Conservation (phyloP, 257 asterid species). For the Plantago elongata region DNA sequence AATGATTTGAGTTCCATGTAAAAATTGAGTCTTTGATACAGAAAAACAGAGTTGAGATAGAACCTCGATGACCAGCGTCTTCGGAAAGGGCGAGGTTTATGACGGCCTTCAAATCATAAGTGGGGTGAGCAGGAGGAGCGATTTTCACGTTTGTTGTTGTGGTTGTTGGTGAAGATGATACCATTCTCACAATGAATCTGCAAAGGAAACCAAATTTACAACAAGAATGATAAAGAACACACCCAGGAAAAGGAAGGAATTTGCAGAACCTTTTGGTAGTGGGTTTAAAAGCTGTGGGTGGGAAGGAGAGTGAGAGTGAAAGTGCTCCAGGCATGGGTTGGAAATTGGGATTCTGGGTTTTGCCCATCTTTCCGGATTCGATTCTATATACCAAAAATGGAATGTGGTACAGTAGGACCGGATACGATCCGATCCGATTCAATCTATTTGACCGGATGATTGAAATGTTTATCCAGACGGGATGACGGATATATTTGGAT, state of each 20-base stretch:
- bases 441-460: too few relatives aligned
- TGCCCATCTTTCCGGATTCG: too few relatives aligned
- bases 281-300: slow-evolving; percentile 26
- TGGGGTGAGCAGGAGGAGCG: slow-evolving; percentile 81
- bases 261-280: slow-evolving; percentile 25
- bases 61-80: slow-evolving; percentile 92
- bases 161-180: slow-evolving; percentile 26
- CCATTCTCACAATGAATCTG: slow-evolving; percentile 70
- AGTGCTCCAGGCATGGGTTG: slow-evolving; percentile 36
- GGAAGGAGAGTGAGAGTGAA: slow-evolving; percentile 24
- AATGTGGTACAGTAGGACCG: too few relatives aligned
- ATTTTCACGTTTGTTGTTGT: slow-evolving; percentile 34
- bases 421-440: too few relatives aligned
- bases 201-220: slow-evolving; percentile 17
- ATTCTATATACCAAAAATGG: too few relatives aligned
- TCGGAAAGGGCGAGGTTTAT: slow-evolving; percentile 86
- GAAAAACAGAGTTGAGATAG: slow-evolving; percentile 4
- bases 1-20: neutral
- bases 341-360: too few relatives aligned
- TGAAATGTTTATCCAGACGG: too few relatives aligned
- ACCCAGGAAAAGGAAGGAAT: neutral
- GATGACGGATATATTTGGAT: too few relatives aligned
- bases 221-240: neutral
- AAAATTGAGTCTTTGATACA: neutral
- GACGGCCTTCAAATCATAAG: slow-evolving; percentile 77